These are phyloP conservation scores for Fusarium sp. DNA, from an alignment of 2,329 filamentous ascomycete genomes.

Conservation along the genomic window DNA sequence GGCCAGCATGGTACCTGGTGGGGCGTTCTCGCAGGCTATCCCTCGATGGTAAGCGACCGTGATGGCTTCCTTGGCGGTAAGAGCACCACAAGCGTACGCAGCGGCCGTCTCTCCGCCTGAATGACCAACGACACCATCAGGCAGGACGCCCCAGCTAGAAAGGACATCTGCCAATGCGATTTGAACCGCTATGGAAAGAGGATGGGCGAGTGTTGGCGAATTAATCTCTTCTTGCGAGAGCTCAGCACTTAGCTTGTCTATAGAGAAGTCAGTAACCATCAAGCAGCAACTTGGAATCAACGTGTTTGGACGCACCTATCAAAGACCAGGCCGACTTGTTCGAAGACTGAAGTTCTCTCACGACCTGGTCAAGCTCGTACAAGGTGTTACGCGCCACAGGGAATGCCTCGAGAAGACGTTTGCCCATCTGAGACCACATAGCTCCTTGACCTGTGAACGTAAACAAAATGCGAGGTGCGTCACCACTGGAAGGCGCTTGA, in stretches of 20 bases:
- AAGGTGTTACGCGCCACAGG: constrained; percentile 43
- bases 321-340: constrained; percentile 28
- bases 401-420: constrained; percentile 40
- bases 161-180: constrained; percentile 40
- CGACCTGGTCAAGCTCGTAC: constrained; percentile 28
- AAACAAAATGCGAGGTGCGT: constrained; percentile 24
- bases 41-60: constrained; percentile 43
- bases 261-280: constrained; percentile 8
- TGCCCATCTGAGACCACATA: constrained; percentile 46
- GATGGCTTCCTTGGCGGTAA: constrained; percentile 43
- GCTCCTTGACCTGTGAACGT: constrained; percentile 43
- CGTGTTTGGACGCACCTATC: constrained; percentile 9
- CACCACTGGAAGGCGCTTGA: constrained; percentile 8
- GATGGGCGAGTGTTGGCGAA: constrained; percentile 37
- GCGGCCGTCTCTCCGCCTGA: constrained; percentile 45
- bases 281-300: neutral
- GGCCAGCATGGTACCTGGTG: constrained; percentile 37
- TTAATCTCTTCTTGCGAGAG: constrained; percentile 38
- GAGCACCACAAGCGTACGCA: constrained; percentile 43
- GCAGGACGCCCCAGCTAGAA: constrained; percentile 39
- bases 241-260: constrained; percentile 38
- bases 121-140: constrained; percentile 43
- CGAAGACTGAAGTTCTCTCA: constrained; percentile 29
- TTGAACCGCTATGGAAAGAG: constrained; percentile 41
- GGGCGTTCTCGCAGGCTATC: constrained; percentile 43